These are phyloP conservation scores for Teratosphaeria epicoccoides DNA, from an alignment of 2,329 filamentous ascomycete species.

Conservation along the genomic window DNA sequence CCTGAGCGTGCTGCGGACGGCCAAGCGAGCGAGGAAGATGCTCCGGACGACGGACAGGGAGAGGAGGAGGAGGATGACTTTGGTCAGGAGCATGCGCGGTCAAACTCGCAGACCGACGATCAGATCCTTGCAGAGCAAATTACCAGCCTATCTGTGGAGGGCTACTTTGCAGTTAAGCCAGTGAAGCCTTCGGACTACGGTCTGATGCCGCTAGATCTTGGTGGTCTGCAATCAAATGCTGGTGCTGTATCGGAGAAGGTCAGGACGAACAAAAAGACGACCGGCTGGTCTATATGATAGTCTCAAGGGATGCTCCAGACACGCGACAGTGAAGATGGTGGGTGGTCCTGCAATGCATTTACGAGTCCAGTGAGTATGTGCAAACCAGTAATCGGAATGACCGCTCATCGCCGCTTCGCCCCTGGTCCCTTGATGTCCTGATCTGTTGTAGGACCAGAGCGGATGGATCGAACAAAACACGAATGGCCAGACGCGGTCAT, in stretches of 20 bases:
- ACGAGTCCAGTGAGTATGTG: background rate
- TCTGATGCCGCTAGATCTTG: conserved; percentile 21
- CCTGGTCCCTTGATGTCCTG: background rate
- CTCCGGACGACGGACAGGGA: conserved; percentile 7
- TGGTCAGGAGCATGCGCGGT: conserved; percentile 6
- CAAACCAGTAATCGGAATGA: background rate
- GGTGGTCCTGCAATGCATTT: background rate
- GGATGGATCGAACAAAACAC: background rate
- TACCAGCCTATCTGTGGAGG: conserved; percentile 9
- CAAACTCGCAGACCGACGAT: conserved; percentile 13
- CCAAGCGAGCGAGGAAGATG: conserved; percentile 6
- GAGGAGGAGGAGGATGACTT: conserved; percentile 4
- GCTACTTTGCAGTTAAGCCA: conserved; percentile 10
- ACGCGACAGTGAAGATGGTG: background rate
- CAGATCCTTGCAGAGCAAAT: conserved; percentile 16
- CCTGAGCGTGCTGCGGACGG: conserved; percentile 19
- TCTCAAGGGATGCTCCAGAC: background rate
- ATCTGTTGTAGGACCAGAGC: background rate
- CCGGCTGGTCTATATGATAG: conserved; percentile 27
- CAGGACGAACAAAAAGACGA: conserved; percentile 27
- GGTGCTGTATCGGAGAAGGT: conserved; percentile 22
- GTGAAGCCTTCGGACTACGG: conserved; percentile 12
- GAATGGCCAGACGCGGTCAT: background rate
- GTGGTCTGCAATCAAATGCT: conserved; percentile 11
- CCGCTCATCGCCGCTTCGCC: background rate